These are phyloP conservation scores for Nannochloropsis salina DNA, from an alignment of 108 stramenopile species.

Conservation along the genomic window DNA sequence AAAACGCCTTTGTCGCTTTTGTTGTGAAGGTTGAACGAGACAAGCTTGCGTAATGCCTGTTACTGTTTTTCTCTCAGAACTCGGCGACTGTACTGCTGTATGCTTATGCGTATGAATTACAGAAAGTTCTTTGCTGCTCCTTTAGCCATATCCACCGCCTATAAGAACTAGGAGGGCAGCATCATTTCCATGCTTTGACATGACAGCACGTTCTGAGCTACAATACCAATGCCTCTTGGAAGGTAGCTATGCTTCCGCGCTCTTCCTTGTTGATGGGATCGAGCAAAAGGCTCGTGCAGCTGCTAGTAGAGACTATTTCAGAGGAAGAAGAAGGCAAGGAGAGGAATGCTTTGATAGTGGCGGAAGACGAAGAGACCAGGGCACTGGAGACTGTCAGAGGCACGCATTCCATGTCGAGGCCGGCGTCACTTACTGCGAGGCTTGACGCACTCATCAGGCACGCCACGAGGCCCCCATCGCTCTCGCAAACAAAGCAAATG, in stretches of 20 bases:
- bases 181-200: slow-evolving; percentile 12
- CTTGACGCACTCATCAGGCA: slow-evolving; percentile 66
- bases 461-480: slow-evolving; percentile 64
- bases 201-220: neutral
- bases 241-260: neutral
- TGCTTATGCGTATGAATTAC: neutral
- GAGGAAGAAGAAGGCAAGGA: neutral
- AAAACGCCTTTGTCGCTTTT: too few relatives aligned
- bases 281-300: neutral
- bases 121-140: neutral
- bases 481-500: slow-evolving; percentile 64
- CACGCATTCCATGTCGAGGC: slow-evolving; percentile 65
- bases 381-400: slow-evolving; percentile 57
- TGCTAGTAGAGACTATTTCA: neutral
- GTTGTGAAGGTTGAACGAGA: too few relatives aligned
- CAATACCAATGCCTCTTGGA: neutral
- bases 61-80: neutral
- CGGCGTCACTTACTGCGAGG: slow-evolving; percentile 74
- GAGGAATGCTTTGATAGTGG: neutral
- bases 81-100: neutral
- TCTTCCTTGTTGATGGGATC: neutral
- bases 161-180: neutral
- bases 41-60: neutral
- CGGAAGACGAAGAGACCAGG: neutral
- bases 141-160: neutral